Conservation (phyloP, 148 eudicot species). For the Diospyros kaki region DNA sequence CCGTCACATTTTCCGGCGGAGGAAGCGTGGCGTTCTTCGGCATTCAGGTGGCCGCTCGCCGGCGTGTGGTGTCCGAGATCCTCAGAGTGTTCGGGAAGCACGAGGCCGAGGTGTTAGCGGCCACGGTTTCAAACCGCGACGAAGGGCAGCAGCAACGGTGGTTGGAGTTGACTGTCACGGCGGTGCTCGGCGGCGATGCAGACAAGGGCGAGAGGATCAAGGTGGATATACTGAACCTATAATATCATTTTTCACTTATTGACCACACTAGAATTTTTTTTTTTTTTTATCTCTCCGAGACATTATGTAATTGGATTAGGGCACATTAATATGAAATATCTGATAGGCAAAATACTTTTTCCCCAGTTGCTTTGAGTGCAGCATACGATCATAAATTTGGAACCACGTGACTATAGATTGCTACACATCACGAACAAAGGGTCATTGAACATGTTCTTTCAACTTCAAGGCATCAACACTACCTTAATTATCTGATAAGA, state of each 20-base stretch:
- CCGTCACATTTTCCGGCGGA: conserved; percentile 11
- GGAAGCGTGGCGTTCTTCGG: conserved; percentile 22
- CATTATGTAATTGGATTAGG: too few relatives aligned
- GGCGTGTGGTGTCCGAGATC: conserved; percentile 16
- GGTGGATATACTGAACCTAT: conserved; percentile 20
- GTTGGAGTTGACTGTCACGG: neutral
- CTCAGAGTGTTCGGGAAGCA: conserved; percentile 26
- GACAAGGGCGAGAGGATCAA: conserved; percentile 25
- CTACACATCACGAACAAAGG: too few relatives aligned
- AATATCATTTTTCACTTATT: neutral
- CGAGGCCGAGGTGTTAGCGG: conserved; percentile 31
- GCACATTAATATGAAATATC: too few relatives aligned
- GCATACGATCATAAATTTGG: too few relatives aligned
- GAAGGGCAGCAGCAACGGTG: neutral
- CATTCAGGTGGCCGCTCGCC: conserved; percentile 12
- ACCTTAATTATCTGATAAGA: too few relatives aligned
- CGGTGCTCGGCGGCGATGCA: conserved; percentile 11
- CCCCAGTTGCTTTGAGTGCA: too few relatives aligned
- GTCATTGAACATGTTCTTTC: too few relatives aligned
- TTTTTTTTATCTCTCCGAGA: too few relatives aligned
- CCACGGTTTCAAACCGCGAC: conserved; percentile 10
- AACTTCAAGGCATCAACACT: too few relatives aligned
- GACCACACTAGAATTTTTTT: too few relatives aligned
- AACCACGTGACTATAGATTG: too few relatives aligned
- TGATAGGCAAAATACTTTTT: too few relatives aligned